Base-by-base conservation (phyloP, 2,329 filamentous ascomycete species). In the Arachnopeziza araneosa region DNA sequence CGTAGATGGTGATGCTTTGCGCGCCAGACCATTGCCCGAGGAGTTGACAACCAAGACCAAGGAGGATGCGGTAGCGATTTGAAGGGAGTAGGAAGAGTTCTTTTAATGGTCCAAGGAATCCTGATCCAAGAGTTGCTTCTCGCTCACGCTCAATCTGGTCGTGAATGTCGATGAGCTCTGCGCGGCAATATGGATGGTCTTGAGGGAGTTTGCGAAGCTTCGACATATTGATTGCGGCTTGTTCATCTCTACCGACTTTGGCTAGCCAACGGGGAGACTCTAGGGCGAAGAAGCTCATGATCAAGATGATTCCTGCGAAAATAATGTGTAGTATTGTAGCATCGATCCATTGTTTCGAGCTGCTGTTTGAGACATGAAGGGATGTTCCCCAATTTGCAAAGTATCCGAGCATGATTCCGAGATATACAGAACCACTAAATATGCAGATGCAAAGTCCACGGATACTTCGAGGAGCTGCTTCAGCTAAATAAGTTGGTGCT, bases 11-110 rank as follows among this genome's bases (percentile, higher is more conserved):
- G 73, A 93, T 91, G 50, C 81, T 85, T 5, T 85, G 85, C 0
- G 88, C 87, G 0, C 88, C 88, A 1, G 82, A 85, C 88, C 87
- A 91, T 69, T 93, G 90, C 0, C 82, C 82, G 0, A 93, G 79
- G 54, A 93, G 73, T 73, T 93, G 90, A 0, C 86, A 84, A 75
- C 85, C 81, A 59, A 85, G 76, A 36, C 84, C 81, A 24, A 93
- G 79, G 71, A 88, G 88, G 4, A 93, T 77, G 2, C 89, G 82
- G 75, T 92, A 92, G 2, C 89, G 75, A 74, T 93, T 93, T 69
- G 81, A 82, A 23, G 82, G 84, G 61, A 85, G 78, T 12, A 84
- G 69, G 71, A 92, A 82, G 66, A 91, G 80, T 74, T 93, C 89
- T 68, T 85, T 85, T 61, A 91, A 59, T 30, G 85, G 79, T 1